Base-by-base conservation (phyloP, 257 asterid genomes). In the Catharanthus roseus region DNA sequence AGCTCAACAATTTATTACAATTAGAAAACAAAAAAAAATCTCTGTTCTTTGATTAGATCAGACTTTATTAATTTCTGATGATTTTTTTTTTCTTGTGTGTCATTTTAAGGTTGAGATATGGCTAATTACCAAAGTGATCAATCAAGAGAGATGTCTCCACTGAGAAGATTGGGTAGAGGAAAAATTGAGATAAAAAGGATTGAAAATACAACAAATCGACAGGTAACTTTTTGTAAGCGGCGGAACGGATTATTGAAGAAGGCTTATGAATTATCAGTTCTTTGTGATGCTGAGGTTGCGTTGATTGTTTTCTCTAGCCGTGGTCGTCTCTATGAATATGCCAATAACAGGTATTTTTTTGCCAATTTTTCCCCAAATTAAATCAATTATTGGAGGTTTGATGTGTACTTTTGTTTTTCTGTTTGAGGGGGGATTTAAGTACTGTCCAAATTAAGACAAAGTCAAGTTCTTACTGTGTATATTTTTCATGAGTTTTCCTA, bases 261-360 rank as follows among this genome's bases (percentile, higher is more conserved):
- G 65, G 98, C 98, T 16, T 93, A 93, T 76, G 98, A 93, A 72
- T 71, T 93, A 12, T 93, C 98, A 67, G 98, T 90, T 68, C 97
- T 90, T 29, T 93, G 98, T 70, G 98, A 93, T 74, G 98, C 98
- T 58, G 98, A 93, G 77, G 91, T 93, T 77, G 96, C 97, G 67
- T 78, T 93, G 77, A 76, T 93, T 56, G 96, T 93, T 74, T 93
- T 93, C 92, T 93, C 98, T 5, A 85, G 76, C 79, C 86, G 98
- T 39, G 98, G 98, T 55, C 96, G 95, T 55, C 97, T 93, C 69
- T 93, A 93, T 66, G 98, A 93, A 82, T 93, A 90, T 68, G 87
- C 98, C 65, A 90, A 89, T 81, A 82, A 86, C 96, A 93, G 97
- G 97, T 62, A 62, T 18, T 21, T 3, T 62, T 2, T n/a, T n/a